Percentiles rank a stretch among this genome's conserved stretches.
phyloP scores from a whole-genome alignment of 306 rosid genomes.

The Hylodesmum podocarpum region DNA sequence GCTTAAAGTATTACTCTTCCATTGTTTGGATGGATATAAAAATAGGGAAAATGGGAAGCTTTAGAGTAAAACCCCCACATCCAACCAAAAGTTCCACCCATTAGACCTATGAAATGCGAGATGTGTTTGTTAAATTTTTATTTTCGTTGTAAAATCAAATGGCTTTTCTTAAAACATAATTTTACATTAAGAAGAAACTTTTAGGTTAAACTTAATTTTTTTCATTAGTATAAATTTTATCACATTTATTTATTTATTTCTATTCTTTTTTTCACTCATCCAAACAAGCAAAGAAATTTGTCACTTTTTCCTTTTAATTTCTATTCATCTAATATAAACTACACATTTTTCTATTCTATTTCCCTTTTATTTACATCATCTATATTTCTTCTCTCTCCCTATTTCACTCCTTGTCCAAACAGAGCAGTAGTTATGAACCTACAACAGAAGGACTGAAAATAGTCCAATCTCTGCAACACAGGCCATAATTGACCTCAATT shows the following conservation, averaged over 20 bases:
- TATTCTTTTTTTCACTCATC: background rate
- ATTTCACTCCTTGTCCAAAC: background rate
- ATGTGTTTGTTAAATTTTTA: background rate
- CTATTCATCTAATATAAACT: background rate
- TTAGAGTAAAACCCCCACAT: background rate
- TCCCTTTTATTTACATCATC: background rate
- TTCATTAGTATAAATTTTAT: background rate
- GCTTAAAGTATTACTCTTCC: background rate
- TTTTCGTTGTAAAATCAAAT: no score
- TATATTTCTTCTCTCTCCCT: background rate
- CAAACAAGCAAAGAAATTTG: background rate
- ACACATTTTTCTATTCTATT: background rate
- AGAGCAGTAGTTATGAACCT: conserved; percentile 33
- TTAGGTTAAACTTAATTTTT: background rate
- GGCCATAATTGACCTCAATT: conserved; percentile 35
- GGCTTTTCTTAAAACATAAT: no score
- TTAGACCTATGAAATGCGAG: background rate
- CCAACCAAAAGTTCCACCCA: background rate
- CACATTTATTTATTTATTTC: background rate
- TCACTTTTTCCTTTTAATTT: background rate
- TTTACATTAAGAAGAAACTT: background rate
- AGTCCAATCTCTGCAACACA: conserved; percentile 44
- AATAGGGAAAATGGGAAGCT: background rate
- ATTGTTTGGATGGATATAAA: background rate
- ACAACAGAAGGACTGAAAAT: conserved; percentile 54